A percentile compares a stretch with the other conserved stretches of the same genome.
phyloP scores from a whole-genome alignment of 2,329 filamentous ascomycete species.

The Stromatinia cepivora region DNA sequence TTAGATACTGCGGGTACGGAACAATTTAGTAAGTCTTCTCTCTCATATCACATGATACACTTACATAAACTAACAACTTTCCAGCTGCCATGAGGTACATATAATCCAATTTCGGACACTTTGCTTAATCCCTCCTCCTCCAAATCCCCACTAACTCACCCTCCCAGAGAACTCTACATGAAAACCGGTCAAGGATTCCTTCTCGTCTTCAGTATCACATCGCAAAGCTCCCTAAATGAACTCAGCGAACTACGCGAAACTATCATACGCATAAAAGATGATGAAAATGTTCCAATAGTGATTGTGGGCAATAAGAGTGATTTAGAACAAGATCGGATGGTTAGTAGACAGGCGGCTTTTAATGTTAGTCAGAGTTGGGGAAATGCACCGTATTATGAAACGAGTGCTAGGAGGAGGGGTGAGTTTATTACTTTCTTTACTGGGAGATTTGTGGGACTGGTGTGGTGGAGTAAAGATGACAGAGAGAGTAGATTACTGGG shows the following conservation, averaged over 20 bases:
- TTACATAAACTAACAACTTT: constrained; percentile 27
- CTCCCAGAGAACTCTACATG: constrained; percentile 67
- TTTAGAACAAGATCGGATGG: constrained; percentile 68
- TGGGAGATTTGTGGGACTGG: not conserved
- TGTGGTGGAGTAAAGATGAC: not conserved
- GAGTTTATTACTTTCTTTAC: constrained; percentile 21
- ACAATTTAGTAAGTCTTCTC: constrained; percentile 65
- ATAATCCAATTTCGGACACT: not conserved
- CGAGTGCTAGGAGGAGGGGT: constrained; percentile 61
- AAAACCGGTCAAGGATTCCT: constrained; percentile 75
- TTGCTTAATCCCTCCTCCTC: too few species aligned
- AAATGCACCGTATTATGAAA: constrained; percentile 73
- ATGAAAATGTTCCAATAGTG: constrained; percentile 68
- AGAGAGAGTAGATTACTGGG: not conserved
- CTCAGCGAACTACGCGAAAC: constrained; percentile 71
- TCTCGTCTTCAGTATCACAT: constrained; percentile 73
- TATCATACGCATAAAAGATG: constrained; percentile 72
- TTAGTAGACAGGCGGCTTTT: constrained; percentile 65
- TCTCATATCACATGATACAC: constrained; percentile 30
- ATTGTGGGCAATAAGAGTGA: constrained; percentile 76
- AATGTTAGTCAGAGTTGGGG: constrained; percentile 68
- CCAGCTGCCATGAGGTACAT: constrained; percentile 58
- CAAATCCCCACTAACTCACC: not conserved
- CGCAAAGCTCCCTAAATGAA: constrained; percentile 66
- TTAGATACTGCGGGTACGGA: constrained; percentile 75